Percentiles rank a stretch among this genome's conserved stretches.
These are phyloP conservation scores for Lyophyllum atratum DNA, from an alignment of 768 basidiomycete species.

Conservation along the genomic window DNA sequence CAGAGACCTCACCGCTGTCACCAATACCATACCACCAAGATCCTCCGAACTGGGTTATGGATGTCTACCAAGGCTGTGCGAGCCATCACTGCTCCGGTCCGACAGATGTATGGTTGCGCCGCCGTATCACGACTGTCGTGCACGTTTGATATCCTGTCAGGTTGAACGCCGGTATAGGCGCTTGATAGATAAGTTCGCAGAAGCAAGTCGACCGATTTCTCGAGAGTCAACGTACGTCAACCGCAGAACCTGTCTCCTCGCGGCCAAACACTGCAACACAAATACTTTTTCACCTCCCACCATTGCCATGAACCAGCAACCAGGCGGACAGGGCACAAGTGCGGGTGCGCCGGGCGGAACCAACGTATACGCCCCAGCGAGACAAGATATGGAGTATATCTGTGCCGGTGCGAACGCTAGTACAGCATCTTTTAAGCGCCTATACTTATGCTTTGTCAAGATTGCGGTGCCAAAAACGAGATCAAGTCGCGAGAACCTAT, in stretches of 20 bases:
- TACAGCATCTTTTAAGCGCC: neutral
- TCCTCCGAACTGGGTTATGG: neutral
- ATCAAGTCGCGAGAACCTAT: constrained; percentile 92
- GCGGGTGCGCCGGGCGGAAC: constrained; percentile 21
- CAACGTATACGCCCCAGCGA: constrained; percentile 36
- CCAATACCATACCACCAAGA: constrained; percentile 10
- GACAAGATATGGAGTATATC: constrained; percentile 79
- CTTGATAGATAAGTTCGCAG: constrained; percentile 4
- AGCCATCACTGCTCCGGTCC: constrained; percentile 8
- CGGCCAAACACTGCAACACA: constrained; percentile 20
- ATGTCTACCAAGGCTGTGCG: constrained; percentile 7
- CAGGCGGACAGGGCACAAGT: constrained; percentile 17
- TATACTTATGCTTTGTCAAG: constrained; percentile 39
- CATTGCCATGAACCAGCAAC: constrained; percentile 29
- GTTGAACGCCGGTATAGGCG: neutral
- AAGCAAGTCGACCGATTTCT: neutral
- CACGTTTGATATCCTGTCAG: neutral
- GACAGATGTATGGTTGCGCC: constrained; percentile 6
- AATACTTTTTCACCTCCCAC: constrained; percentile 7
- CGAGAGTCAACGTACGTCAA: neutral
- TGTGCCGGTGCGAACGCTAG: constrained; percentile 66
- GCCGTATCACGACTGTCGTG: neutral
- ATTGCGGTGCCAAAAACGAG: constrained; percentile 91
- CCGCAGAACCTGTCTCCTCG: neutral
- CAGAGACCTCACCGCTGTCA: constrained; percentile 9